phyloP scores from a whole-genome alignment of 2,329 filamentous ascomycete species.

The Aureobasidium zeae region DNA sequence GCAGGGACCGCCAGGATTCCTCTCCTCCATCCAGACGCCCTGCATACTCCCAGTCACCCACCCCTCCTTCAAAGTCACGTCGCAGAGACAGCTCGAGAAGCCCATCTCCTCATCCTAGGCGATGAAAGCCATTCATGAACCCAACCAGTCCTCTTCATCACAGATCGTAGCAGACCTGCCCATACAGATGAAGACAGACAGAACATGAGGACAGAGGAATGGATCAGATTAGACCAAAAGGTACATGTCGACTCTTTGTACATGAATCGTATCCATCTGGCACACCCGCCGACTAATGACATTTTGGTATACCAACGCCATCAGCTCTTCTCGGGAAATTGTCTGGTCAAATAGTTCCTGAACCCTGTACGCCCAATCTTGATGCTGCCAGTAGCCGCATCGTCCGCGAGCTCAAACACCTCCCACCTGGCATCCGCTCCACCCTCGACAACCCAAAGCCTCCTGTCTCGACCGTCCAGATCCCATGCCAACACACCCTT shows the following conservation, averaged over 20 bases:
- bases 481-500: conserved; percentile 82
- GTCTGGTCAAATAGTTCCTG: conserved; percentile 27
- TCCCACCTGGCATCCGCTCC: conserved; percentile 30
- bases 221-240: too few species aligned
- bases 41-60: conserved; percentile 1
- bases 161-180: too few species aligned
- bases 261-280: too few species aligned
- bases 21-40: conserved; percentile 1
- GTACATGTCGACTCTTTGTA: too few species aligned
- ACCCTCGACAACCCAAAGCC: conserved; percentile 27
- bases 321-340: conserved; percentile 22
- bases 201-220: too few species aligned
- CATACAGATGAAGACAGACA: too few species aligned
- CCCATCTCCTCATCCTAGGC: conserved; percentile 6
- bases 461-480: conserved; percentile 18
- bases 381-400: conserved; percentile 20
- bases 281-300: too few species aligned
- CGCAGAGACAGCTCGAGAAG: conserved; percentile 4
- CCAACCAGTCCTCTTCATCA: too few species aligned
- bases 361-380: conserved; percentile 25
- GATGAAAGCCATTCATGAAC: neutral
- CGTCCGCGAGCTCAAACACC: conserved; percentile 25
- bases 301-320: too few species aligned
- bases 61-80: neutral
- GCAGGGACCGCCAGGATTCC: conserved; percentile 1